Conservation (phyloP, 2,329 filamentous ascomycete genomes). For the Microcera coccophila region DNA sequence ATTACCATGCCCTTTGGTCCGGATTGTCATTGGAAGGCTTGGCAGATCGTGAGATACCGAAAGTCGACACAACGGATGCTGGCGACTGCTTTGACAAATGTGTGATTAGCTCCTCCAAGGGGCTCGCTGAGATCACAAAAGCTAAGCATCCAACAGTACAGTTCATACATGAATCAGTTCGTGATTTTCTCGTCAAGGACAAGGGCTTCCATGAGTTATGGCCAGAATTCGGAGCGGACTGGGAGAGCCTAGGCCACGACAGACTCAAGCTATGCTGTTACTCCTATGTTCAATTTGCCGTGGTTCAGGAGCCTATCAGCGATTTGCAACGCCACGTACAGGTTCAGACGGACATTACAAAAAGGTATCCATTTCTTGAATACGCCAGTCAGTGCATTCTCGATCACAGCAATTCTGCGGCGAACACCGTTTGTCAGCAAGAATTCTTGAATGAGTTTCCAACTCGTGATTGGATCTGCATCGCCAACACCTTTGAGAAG, state of each 20-base stretch:
- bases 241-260: constrained; percentile 1
- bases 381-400: constrained; percentile 12
- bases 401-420: constrained; percentile 6
- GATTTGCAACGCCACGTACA: neutral
- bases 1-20: constrained; percentile 34
- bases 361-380: constrained; percentile 10
- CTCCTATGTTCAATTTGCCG: constrained; percentile 7
- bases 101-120: constrained; percentile 53
- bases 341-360: too few species aligned
- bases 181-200: constrained; percentile 43
- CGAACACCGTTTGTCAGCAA: rapidly evolving
- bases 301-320: neutral
- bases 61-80: constrained; percentile 17
- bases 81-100: constrained; percentile 33
- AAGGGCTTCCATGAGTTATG: constrained; percentile 23
- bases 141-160: constrained; percentile 37
- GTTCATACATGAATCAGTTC: constrained; percentile 52
- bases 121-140: constrained; percentile 43
- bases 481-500: too few species aligned
- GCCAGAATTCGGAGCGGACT: constrained; percentile 6
- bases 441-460: neutral
- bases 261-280: constrained; percentile 8
- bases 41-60: neutral
- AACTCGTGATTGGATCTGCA: neutral
- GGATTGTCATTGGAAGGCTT: neutral